Percentiles rank a stretch among this genome's conserved stretches.
These are phyloP conservation scores for Elongisporangium senticosum DNA, from an alignment of 352 stramenopile genomes.

Conservation along the genomic window DNA sequence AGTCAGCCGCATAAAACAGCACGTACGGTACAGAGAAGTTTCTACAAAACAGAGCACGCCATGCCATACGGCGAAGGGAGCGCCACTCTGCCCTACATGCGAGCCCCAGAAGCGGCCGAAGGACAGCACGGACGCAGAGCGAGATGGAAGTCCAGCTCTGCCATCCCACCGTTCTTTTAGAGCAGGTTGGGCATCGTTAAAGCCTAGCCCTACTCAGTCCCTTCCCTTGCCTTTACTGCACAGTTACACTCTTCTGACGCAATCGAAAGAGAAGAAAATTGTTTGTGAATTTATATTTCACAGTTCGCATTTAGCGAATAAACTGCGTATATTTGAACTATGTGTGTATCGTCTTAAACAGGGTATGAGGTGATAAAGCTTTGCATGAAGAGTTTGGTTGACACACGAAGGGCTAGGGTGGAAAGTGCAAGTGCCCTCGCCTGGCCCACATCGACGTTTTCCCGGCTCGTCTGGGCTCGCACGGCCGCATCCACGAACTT, in stretches of 20 bases:
- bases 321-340: not conserved
- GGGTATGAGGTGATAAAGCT: not conserved
- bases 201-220: not conserved
- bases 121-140: no score
- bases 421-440: not conserved
- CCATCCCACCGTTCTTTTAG: not conserved
- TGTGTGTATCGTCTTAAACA: not conserved
- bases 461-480: not conserved
- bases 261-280: not conserved
- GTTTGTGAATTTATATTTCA: not conserved
- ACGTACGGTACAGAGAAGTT: not conserved
- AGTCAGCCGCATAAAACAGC: not conserved
- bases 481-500: not conserved
- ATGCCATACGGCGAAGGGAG: not conserved
- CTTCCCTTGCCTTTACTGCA: not conserved
- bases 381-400: not conserved
- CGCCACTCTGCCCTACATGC: not conserved
- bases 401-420: not conserved
- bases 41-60: not conserved
- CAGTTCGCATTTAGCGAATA: not conserved
- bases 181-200: not conserved
- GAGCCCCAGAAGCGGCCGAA: no score
- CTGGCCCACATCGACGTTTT: not conserved
- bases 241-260: not conserved
- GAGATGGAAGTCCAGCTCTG: not conserved